These are phyloP conservation scores for Pseudonitzschia multistriata DNA, from an alignment of 108 stramenopile species.

Conservation along the genomic window DNA sequence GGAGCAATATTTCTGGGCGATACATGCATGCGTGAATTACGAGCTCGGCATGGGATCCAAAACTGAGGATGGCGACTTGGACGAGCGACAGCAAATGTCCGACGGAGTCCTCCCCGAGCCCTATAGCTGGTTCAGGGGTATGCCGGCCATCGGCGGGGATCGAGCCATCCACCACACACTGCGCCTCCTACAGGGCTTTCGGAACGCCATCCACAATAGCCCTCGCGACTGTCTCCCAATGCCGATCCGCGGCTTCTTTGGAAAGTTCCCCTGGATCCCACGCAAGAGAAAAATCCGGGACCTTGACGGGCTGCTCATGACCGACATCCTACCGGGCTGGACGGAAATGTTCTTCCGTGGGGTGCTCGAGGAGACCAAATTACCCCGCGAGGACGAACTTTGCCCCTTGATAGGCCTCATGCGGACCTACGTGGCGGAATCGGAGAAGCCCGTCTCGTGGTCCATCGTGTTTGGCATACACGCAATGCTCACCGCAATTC, in stretches of 20 bases:
- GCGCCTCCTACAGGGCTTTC: constrained; percentile 41
- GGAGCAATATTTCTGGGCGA: constrained; percentile 18
- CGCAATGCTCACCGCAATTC: constrained; percentile 44
- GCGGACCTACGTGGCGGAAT: constrained; percentile 31
- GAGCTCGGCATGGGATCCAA: constrained; percentile 32
- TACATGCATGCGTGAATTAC: constrained; percentile 1
- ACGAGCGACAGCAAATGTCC: not conserved
- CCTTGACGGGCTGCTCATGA: constrained; percentile 52
- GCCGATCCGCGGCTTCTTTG: constrained; percentile 29
- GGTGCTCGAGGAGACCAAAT: constrained; percentile 26
- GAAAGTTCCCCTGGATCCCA: not conserved
- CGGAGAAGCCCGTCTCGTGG: constrained; percentile 43
- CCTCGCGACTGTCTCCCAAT: not conserved
- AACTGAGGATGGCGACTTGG: constrained; percentile 3
- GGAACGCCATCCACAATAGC: constrained; percentile 25
- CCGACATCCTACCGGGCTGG: constrained; percentile 39
- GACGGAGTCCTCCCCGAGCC: not conserved
- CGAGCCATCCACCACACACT: constrained; percentile 46
- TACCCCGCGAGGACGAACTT: constrained; percentile 31
- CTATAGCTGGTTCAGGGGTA: constrained; percentile 34
- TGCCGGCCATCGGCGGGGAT: constrained; percentile 36
- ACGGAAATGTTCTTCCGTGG: constrained; percentile 30
- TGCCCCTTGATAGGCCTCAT: constrained; percentile 30
- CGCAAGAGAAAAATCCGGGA: constrained; percentile 29
- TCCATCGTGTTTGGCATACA: constrained; percentile 46